phyloP scores from a whole-genome alignment of 2,329 filamentous ascomycete species.

The Paracorniculantispora psalliotae region DNA sequence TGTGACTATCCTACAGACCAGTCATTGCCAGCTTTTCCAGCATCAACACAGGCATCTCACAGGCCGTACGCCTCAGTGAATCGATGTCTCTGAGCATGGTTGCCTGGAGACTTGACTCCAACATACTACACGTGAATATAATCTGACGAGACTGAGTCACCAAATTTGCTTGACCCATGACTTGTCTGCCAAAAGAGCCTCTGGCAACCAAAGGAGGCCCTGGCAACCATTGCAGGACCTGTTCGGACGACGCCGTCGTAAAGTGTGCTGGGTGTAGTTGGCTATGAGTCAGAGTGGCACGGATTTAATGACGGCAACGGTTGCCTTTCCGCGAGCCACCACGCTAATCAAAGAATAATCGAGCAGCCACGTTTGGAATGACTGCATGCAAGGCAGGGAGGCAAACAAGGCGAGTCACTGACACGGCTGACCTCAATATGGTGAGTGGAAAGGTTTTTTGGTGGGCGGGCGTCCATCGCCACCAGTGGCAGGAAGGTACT shows the following conservation, averaged over 20 bases:
- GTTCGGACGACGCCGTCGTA: background rate
- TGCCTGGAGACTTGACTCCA: slow-evolving; percentile 80
- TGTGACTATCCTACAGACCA: slow-evolving; percentile 62
- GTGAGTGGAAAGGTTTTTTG: background rate
- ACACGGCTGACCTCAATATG: background rate
- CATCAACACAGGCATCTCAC: slow-evolving; percentile 71
- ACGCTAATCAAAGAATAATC: background rate
- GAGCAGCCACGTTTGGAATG: background rate
- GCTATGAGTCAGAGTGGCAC: slow-evolving; percentile 6
- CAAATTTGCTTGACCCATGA: background rate
- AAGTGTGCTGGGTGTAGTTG: background rate
- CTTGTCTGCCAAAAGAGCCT: background rate
- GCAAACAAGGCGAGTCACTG: background rate
- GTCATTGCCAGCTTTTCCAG: slow-evolving; percentile 68
- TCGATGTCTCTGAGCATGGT: slow-evolving; percentile 66
- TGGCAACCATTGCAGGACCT: background rate
- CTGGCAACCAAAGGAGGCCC: background rate
- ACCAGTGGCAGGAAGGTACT: slow-evolving; percentile 3
- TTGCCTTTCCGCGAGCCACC: background rate
- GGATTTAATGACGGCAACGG: background rate
- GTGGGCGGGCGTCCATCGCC: background rate
- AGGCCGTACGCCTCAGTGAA: slow-evolving; percentile 63
- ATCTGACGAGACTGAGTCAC: slow-evolving; percentile 20
- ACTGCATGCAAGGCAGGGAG: background rate
- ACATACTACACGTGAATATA: slow-evolving; percentile 75